Conservation (phyloP, 345 rosid species). For the Aquilaria sinensis region DNA sequence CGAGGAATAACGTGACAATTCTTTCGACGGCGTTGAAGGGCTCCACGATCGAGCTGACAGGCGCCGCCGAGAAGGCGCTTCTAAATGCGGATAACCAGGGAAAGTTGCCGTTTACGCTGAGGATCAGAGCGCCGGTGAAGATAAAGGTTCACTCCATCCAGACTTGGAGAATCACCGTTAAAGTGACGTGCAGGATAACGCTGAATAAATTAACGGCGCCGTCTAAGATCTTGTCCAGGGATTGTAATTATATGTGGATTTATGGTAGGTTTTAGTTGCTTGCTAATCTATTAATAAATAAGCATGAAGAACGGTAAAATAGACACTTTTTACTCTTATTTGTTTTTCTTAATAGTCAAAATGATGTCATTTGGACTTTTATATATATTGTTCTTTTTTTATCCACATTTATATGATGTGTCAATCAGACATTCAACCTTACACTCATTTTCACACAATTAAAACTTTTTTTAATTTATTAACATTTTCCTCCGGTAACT, state of each 20-base stretch:
- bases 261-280: constrained; percentile 30
- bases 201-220: constrained; percentile 59
- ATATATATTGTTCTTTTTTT: too few relatives aligned
- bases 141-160: constrained; percentile 59
- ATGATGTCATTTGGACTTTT: too few relatives aligned
- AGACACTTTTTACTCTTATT: too few relatives aligned
- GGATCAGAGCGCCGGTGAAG: constrained; percentile 53
- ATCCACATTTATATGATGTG: too few relatives aligned
- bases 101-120: constrained; percentile 49
- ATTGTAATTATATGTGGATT: constrained; percentile 53
- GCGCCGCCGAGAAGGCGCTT: constrained; percentile 20
- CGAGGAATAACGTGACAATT: constrained; percentile 51
- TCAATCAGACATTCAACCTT: too few relatives aligned
- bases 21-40: constrained; percentile 42
- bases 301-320: too few relatives aligned
- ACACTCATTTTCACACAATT: too few relatives aligned
- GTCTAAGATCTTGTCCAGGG: constrained; percentile 39
- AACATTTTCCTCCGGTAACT: too few relatives aligned
- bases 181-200: constrained; percentile 61
- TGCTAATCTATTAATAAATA: too few relatives aligned
- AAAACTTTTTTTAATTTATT: too few relatives aligned
- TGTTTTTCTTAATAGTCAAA: too few relatives aligned
- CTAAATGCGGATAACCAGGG: constrained; percentile 19
- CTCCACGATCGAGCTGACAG: constrained; percentile 34
- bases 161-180: constrained; percentile 69